Base-by-base conservation (phyloP, 768 basidiomycete species). In the Collybiopsis luxurians region DNA sequence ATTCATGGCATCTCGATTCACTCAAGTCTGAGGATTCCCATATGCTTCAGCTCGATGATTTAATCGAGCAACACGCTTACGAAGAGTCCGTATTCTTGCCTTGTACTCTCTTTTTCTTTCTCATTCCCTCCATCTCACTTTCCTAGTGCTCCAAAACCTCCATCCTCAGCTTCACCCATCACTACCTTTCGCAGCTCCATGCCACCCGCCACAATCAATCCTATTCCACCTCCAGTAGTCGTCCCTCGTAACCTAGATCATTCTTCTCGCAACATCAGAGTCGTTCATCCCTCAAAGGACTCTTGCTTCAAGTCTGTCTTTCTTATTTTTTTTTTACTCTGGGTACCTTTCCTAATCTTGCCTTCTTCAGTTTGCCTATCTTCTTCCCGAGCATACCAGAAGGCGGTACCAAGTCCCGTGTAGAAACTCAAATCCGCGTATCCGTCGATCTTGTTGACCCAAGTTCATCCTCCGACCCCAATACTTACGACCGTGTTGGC, bases 371-470 rank as follows among this genome's bases (percentile, higher is more conserved):
- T 64, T 80, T 94, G 55, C 81, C 90, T 24, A 89, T 96, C 56
- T 77, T 92, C 67, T 84, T 92, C 42, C 90, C 92, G 21, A 92
- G 85, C 64, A 85, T 96, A 53, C 92, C 94, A 4, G 82, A 84
- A 63, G 74, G 77, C 43, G 94, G 93, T 24, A 87, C 93, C 13
- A 95, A 96, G 71, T 93, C 90, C 46, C 84, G 94, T 31, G 94
- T 96, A n/a, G 94, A 96, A 70, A 96, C 94, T 2, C 94, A 96
- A 76, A 86, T 96, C 48, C 86, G 93, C 66, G 83, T 95, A 39
- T 83, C 87, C 2, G 77, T 96, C 38, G 89, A 93, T 66, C 76
- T 92, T 48, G 88, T 88, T 4, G 83, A 88, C 63, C 77, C 85
- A 23, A 85, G 79, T 63, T 82, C 86, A 4, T 78, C 82, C 1